Conservation (phyloP, 176 grass and related monocot species). For the Carex scoparia region DNA sequence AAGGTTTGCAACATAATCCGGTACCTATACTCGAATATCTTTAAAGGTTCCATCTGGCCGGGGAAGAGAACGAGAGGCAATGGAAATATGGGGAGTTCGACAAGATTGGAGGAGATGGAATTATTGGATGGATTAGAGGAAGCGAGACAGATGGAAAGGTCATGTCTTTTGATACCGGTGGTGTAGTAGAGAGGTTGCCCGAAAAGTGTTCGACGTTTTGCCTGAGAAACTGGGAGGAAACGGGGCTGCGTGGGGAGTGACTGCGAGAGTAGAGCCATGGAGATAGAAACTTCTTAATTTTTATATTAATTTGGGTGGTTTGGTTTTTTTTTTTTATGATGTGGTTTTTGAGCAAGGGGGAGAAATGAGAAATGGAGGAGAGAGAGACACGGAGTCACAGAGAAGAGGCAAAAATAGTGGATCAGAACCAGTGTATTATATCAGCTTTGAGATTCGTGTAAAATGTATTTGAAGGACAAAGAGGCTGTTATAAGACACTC, state of each 20-base stretch:
- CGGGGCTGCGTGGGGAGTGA: slow-evolving; percentile 46
- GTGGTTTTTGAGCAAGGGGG: not conserved
- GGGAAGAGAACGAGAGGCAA: slow-evolving; percentile 95
- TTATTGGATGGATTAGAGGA: slow-evolving; percentile 5
- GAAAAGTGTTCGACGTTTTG: slow-evolving; percentile 39
- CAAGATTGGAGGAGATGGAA: slow-evolving; percentile 43
- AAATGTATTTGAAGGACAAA: too few species aligned
- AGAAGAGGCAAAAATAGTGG: too few species aligned
- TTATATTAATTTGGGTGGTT: not conserved
- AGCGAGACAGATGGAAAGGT: slow-evolving; percentile 9
- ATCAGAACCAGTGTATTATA: too few species aligned
- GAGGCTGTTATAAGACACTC: too few species aligned
- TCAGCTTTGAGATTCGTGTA: too few species aligned
- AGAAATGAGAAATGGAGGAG: not conserved
- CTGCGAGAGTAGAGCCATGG: slow-evolving; percentile 70
- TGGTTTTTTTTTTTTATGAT: not conserved
- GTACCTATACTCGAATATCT: slow-evolving; percentile 99
- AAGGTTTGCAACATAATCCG: slow-evolving; percentile 98
- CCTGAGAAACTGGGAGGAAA: slow-evolving; percentile 16
- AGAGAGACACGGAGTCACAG: slow-evolving; percentile 4
- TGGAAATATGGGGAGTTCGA: slow-evolving; percentile 87
- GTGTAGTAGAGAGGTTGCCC: slow-evolving; percentile 16
- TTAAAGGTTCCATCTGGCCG: slow-evolving; percentile 65
- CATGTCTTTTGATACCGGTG: not conserved
- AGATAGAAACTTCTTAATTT: not conserved